Percentiles rank a stretch among this genome's conserved stretches.
Conservation (phyloP, 108 stramenopile genomes). For the Cyclotella kingstonii region DNA sequence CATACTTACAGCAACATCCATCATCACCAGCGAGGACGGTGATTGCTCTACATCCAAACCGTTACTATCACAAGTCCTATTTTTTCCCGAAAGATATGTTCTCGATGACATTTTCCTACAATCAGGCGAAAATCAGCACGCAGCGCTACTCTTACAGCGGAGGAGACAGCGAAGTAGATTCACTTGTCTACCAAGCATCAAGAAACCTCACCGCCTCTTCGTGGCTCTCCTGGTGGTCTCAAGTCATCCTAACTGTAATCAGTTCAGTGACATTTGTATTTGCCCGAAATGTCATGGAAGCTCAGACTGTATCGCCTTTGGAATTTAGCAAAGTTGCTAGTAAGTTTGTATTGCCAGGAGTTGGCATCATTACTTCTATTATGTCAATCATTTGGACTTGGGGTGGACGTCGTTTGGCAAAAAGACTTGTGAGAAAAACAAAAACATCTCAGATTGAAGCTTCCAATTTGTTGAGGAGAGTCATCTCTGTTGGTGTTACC, state of each 20-base stretch:
- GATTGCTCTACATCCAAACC: no score
- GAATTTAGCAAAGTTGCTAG: constrained; percentile 23
- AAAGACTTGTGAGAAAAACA: constrained; percentile 50
- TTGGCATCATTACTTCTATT: constrained; percentile 50
- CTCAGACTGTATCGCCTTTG: constrained; percentile 9
- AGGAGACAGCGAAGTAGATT: constrained; percentile 18
- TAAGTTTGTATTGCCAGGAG: constrained; percentile 69
- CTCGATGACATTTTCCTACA: no score
- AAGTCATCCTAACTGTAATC: constrained; percentile 78
- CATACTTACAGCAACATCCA: background rate
- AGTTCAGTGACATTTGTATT: constrained; percentile 74
- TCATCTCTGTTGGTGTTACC: constrained; percentile 61
- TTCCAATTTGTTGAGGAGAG: constrained; percentile 71
- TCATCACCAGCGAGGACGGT: background rate
- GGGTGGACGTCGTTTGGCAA: constrained; percentile 71
- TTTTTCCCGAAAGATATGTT: no score
- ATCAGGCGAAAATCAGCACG: background rate
- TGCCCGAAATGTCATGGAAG: constrained; percentile 60
- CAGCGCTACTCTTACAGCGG: background rate
- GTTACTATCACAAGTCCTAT: no score
- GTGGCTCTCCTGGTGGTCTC: constrained; percentile 89
- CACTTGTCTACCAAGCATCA: constrained; percentile 40
- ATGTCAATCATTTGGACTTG: constrained; percentile 83
- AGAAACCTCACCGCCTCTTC: constrained; percentile 44
- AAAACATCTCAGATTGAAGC: constrained; percentile 52